Base-by-base conservation (phyloP, 2,329 filamentous ascomycete species). In the Ambrosiella cleistominuta region DNA sequence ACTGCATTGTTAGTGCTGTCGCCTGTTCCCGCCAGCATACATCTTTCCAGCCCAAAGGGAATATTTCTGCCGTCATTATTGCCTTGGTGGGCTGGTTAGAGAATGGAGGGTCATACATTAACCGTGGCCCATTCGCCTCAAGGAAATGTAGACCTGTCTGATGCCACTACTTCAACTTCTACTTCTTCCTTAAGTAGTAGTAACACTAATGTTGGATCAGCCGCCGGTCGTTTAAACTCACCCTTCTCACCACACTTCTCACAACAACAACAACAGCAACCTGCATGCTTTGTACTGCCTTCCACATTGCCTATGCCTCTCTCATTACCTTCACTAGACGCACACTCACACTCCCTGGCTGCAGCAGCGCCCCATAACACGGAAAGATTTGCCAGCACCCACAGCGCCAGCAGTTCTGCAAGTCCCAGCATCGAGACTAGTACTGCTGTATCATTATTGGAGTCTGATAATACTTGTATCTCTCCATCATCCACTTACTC, bases 111-210 rank as follows among this genome's bases (percentile, higher is more conserved):
- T 44, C 53, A 53, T 19, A 59, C 54, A 44, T 56, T 51, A 49
- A 59, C 54, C 36, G 64, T 73, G 37, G 70, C 70, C 15, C 69
- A 71, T 17, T 67, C 72, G 15, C 70, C 70, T 6, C 65, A 15
- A 37, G 15, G 66, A 36, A 66, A 70, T 54, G 49, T 40, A 39
- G n/a, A 37, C 52, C 36, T 44, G 36, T 38, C 54, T 58, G 37
- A 35, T 45, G 37, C 44, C 17, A 39, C 55, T 50, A 15, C 45
- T 39, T 27, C 35, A 19, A 39, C 55, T 38, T 40, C 55, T 50
- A 38, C 44, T 51, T 17, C 8, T 56, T 15, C 44, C n/a, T 27
- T 17, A 57, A 38, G 27, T 19, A 57, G 35, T 57, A 37, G 54
- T 37, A 39, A 51, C 53, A n/a, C 44, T 38, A 50, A 36, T 40